These are phyloP conservation scores for Hansenula anomala DNA, from an alignment of 1,139 yeast genomes.

Conservation along the genomic window DNA sequence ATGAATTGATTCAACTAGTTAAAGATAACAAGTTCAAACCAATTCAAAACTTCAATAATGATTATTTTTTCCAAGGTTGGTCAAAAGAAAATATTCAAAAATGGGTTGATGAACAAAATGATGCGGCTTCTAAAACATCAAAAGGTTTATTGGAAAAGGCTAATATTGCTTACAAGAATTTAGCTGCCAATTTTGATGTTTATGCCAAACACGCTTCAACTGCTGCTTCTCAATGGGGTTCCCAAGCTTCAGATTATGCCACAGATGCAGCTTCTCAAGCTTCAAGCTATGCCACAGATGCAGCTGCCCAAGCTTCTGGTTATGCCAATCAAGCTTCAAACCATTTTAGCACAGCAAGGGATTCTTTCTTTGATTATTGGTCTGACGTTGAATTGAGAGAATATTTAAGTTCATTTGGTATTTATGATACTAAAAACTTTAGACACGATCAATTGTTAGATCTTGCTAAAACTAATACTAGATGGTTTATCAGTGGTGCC, in stretches of 20 bases:
- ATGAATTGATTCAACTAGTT: slow-evolving; percentile 43
- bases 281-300: slow-evolving; percentile 18
- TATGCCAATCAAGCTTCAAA: slow-evolving; percentile 18
- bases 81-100: slow-evolving; percentile 33
- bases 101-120: slow-evolving; percentile 35
- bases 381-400: slow-evolving; percentile 47
- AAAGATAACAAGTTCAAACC: slow-evolving; percentile 40
- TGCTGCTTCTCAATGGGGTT: slow-evolving; percentile 5
- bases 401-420: slow-evolving; percentile 50
- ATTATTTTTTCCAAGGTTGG: slow-evolving; percentile 43
- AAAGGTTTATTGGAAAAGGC: slow-evolving; percentile 33
- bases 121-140: slow-evolving; percentile 29
- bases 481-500: slow-evolving; percentile 28
- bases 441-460: slow-evolving; percentile 41
- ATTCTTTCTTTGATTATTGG: slow-evolving; percentile 44
- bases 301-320: slow-evolving; percentile 10
- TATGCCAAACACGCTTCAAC: slow-evolving; percentile 12
- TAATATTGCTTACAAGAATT: slow-evolving; percentile 16
- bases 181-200: slow-evolving; percentile 8
- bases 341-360: slow-evolving; percentile 22
- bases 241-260: slow-evolving; percentile 19
- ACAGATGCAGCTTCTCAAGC: slow-evolving; percentile 22
- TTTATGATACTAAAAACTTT: slow-evolving; percentile 32
- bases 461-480: slow-evolving; percentile 42
- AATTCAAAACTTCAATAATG: slow-evolving; percentile 29